These are phyloP conservation scores for Serendipita sp. DNA, from an alignment of 768 basidiomycete species.

Conservation along the genomic window DNA sequence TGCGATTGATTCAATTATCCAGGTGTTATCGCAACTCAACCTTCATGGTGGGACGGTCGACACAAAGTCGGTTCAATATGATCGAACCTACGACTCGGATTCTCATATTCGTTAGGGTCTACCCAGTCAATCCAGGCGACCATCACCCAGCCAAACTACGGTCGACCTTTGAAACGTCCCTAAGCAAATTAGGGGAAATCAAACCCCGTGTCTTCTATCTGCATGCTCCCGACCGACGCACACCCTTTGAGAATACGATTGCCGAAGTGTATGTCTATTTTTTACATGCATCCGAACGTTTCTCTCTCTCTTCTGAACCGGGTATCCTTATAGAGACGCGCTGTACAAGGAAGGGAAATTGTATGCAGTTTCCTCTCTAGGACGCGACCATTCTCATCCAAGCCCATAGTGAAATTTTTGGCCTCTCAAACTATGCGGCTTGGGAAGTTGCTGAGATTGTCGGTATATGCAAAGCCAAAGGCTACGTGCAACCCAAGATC, in stretches of 20 bases:
- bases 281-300: no score
- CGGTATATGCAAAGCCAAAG: slow-evolving; percentile 37
- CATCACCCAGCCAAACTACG: slow-evolving; percentile 28
- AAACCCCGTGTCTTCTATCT: slow-evolving; percentile 40
- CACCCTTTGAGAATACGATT: slow-evolving; percentile 41
- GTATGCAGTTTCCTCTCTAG: slow-evolving; percentile 19
- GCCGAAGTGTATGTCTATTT: slow-evolving; percentile 25
- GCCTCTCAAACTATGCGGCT: slow-evolving; percentile 42
- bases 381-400: not conserved
- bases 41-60: slow-evolving; percentile 29
- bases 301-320: not conserved
- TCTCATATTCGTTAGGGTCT: slow-evolving; percentile 21
- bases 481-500: slow-evolving; percentile 37
- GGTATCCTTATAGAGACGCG: slow-evolving; percentile 22
- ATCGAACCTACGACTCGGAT: not conserved
- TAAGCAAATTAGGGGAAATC: slow-evolving; percentile 29
- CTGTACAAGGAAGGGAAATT: slow-evolving; percentile 43
- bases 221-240: slow-evolving; percentile 43
- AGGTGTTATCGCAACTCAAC: slow-evolving; percentile 29
- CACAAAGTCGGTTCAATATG: slow-evolving; percentile 27
- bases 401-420: slow-evolving; percentile 34
- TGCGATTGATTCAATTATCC: not conserved
- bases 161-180: slow-evolving; percentile 31
- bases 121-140: slow-evolving; percentile 27
- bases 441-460: slow-evolving; percentile 53